Base-by-base conservation (phyloP, 176 grass and related monocot genomes). In the Paspalum vaginatum region DNA sequence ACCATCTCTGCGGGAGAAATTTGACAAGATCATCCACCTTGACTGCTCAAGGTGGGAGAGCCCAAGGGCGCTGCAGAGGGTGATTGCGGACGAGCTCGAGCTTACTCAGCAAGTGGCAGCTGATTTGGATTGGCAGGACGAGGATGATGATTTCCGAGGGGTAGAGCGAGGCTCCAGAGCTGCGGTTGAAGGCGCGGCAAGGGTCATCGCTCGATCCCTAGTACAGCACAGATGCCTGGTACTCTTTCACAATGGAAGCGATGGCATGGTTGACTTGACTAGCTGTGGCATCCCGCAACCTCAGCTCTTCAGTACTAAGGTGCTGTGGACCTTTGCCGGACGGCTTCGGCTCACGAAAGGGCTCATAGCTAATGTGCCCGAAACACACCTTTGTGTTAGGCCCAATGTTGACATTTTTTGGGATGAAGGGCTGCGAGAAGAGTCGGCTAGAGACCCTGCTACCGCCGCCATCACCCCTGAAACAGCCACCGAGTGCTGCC, bases 301-400 rank as follows among this genome's bases (percentile, higher is more conserved):
- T 21, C 1, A 22, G 1, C 9, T 8, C 11, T 46, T 14, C 0
- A 2, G 16, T 8, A 16, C 42, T n/a, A 64, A 8, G 25, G 4
- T 84, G 0, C 0, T 84, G 0, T 84, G 50, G 72, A 76, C 61
- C 5, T 84, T 68, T 0, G 21, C 60, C 65, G 80, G 80, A 13
- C 11, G 37, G 13, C 58, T 82, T 52, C 13, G 5, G 1, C 2
- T 49, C 9, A 49, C 5, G 0, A 0, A 0, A 5, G 1, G 26
- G 42, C 22, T 71, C 2, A 0, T 0, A 0, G 0, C 0, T 2
- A 39, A 8, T 2, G 27, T 40, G 26, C 12, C 18, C 5, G 2
- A 0, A 2, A 61, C 79, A 61, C 43, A 42, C 14, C 6, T 17
- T 39, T 2, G 6, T 17, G 0, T 18, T 64, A 2, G 1, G 7